Evolutionary conservation across 2,329 filamentous ascomycete species (phyloP).

Genomic region (Hypoxylon sp.): DNA sequence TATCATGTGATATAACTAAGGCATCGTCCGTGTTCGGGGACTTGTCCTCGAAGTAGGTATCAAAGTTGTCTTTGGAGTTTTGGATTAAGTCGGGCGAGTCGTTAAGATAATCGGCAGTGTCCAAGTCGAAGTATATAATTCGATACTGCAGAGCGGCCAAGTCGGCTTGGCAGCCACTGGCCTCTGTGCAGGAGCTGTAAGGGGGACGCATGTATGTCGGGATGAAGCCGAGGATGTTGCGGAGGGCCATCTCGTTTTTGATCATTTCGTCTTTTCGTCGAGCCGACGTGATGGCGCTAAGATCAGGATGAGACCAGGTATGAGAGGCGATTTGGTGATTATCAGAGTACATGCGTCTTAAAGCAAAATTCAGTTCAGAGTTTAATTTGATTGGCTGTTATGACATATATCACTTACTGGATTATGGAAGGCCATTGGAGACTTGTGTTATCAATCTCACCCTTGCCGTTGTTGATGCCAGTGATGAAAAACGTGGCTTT

Average conservation of each 20-base stretch:
- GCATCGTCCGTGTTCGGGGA: slow-evolving; percentile 56
- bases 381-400: slow-evolving; percentile 46
- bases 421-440: slow-evolving; percentile 64
- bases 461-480: slow-evolving; percentile 70
- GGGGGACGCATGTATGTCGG: slow-evolving; percentile 68
- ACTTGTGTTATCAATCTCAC: slow-evolving; percentile 67
- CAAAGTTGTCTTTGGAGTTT: slow-evolving; percentile 65
- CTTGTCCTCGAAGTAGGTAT: slow-evolving; percentile 59
- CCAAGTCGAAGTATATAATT: slow-evolving; percentile 69
- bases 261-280: slow-evolving; percentile 65
- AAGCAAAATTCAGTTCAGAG: slow-evolving; percentile 1
- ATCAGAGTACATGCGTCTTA: slow-evolving; percentile 63
- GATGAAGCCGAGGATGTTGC: slow-evolving; percentile 69
- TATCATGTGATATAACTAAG: slow-evolving; percentile 69
- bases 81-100: slow-evolving; percentile 62
- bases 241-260: slow-evolving; percentile 69
- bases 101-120: slow-evolving; percentile 74
- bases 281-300: slow-evolving; percentile 60
- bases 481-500: slow-evolving; percentile 79
- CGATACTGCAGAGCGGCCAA: slow-evolving; percentile 66
- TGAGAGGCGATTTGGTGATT: slow-evolving; percentile 75
- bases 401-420: slow-evolving; percentile 55
- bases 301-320: slow-evolving; percentile 68
- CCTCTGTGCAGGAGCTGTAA: slow-evolving; percentile 60
- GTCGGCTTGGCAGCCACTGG: slow-evolving; percentile 54